These are phyloP conservation scores for Zasmidium citrigriseum DNA, from an alignment of 2,329 filamentous ascomycete species.

Conservation along the genomic window DNA sequence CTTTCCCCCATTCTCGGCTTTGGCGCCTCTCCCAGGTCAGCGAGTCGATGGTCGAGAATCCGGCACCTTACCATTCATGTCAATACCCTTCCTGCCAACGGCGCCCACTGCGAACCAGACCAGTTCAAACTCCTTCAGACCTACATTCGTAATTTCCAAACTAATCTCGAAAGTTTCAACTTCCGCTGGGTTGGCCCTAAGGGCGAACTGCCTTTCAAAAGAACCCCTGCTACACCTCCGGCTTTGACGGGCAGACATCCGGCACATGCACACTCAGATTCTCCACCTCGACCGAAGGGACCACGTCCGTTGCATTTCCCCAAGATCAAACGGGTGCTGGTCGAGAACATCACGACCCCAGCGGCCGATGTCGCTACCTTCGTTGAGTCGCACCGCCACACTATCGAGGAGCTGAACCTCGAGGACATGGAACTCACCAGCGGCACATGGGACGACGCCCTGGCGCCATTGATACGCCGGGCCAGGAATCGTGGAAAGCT, in stretches of 20 bases:
- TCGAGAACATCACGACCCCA: constrained; percentile 73
- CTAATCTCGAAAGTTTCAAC: constrained; percentile 55
- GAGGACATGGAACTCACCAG: constrained; percentile 70
- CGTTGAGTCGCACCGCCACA: constrained; percentile 65
- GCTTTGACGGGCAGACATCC: constrained; percentile 14
- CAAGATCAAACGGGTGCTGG: constrained; percentile 65
- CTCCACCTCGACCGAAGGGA: constrained; percentile 38
- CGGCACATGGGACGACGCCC: constrained; percentile 78
- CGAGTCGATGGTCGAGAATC: constrained; percentile 76
- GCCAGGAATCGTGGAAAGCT: constrained; percentile 3
- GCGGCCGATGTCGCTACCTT: constrained; percentile 70
- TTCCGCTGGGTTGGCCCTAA: constrained; percentile 76
- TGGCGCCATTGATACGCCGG: constrained; percentile 64
- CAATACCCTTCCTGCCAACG: constrained; percentile 41
- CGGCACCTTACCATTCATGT: constrained; percentile 70
- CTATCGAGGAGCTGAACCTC: constrained; percentile 77
- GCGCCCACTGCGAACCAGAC: constrained; percentile 55
- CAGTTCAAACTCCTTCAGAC: constrained; percentile 68
- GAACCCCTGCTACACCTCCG: constrained; percentile 43
- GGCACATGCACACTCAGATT: constrained; percentile 38
- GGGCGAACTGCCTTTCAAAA: constrained; percentile 72
- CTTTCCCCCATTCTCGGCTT: constrained; percentile 74
- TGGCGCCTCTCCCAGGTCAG: constrained; percentile 71
- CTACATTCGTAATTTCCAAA: constrained; percentile 68
- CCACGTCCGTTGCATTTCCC: constrained; percentile 62